Evolutionary conservation across 805 yeast species (phyloP).

Genomic region (Scheffersomyces stipitis): DNA sequence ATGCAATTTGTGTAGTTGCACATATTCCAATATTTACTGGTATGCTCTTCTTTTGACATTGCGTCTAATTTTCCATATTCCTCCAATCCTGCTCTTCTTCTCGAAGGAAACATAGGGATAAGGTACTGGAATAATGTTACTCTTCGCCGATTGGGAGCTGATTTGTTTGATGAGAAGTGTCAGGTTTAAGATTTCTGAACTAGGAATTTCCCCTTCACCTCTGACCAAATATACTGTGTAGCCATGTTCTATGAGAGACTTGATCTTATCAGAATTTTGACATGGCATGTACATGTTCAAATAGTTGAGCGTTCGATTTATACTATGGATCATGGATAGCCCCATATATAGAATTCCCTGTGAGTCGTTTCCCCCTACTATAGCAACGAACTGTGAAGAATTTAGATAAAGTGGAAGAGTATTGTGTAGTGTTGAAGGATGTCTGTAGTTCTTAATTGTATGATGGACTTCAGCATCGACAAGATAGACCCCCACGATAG

Average conservation of each 20-base stretch:
- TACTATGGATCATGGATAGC: slow-evolving; percentile 65
- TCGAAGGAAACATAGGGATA: slow-evolving; percentile 27
- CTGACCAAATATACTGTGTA: slow-evolving; percentile 48
- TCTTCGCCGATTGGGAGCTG: slow-evolving; percentile 5
- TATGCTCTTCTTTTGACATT: slow-evolving; percentile 45
- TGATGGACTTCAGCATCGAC: slow-evolving; percentile 20
- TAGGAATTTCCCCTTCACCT: slow-evolving; percentile 68
- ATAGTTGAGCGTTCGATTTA: slow-evolving; percentile 37
- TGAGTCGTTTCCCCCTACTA: not conserved
- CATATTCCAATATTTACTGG: too few relatives aligned
- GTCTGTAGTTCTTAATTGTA: not conserved
- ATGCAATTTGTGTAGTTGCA: too few relatives aligned
- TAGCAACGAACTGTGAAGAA: slow-evolving; percentile 12
- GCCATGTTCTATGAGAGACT: slow-evolving; percentile 8
- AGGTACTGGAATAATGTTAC: not conserved
- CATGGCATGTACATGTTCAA: slow-evolving; percentile 62
- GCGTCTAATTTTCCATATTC: slow-evolving; percentile 57
- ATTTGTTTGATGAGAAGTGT: slow-evolving; percentile 18
- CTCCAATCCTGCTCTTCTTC: slow-evolving; percentile 46
- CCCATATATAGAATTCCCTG: slow-evolving; percentile 38
- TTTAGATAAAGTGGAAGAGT: slow-evolving; percentile 18
- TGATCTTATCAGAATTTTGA: slow-evolving; percentile 12
- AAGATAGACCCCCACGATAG: slow-evolving; percentile 40
- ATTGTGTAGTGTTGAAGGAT: not conserved
- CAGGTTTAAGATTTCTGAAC: slow-evolving; percentile 48